Conservation (phyloP, 148 eudicot species). For the Cornus kousa region DNA sequence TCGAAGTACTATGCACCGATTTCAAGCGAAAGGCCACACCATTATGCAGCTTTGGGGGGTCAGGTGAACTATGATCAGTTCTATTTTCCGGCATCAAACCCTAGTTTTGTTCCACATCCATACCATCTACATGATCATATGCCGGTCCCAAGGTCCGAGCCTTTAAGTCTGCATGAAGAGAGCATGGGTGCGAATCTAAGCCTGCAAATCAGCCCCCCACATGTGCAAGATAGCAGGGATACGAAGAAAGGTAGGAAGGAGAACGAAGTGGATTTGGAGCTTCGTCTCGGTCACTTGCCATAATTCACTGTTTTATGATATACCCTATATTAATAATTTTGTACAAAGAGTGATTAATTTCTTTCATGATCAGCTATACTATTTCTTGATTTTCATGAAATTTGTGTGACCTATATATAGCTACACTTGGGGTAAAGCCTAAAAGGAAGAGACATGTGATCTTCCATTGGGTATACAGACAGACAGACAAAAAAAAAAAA, state of each 20-base stretch:
- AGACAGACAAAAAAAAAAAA: no score
- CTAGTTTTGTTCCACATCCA: conserved; percentile 3
- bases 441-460: background rate
- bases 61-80: conserved; percentile 25
- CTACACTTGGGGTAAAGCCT: background rate
- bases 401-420: background rate
- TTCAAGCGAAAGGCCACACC: conserved; percentile 5
- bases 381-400: background rate
- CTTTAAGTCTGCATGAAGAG: conserved; percentile 21
- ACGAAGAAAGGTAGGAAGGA: conserved; percentile 8
- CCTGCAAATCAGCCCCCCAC: conserved; percentile 24
- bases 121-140: background rate
- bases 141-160: conserved; percentile 8
- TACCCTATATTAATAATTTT: background rate
- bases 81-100: conserved; percentile 28
- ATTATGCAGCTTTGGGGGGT: conserved; percentile 14
- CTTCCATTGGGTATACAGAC: background rate
- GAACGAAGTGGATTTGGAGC: conserved; percentile 50
- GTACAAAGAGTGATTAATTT: background rate
- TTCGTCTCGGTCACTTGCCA: conserved; percentile 50
- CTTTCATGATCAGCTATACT: background rate
- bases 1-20: conserved; percentile 7
- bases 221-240: background rate
- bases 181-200: conserved; percentile 31
- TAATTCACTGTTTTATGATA: conserved; percentile 3